Evolutionary conservation across 2,329 filamentous ascomycete genomes (phyloP), one percentile per base, ranked within the genome.

Genomic region (Exophiala dermatitidis): DNA sequence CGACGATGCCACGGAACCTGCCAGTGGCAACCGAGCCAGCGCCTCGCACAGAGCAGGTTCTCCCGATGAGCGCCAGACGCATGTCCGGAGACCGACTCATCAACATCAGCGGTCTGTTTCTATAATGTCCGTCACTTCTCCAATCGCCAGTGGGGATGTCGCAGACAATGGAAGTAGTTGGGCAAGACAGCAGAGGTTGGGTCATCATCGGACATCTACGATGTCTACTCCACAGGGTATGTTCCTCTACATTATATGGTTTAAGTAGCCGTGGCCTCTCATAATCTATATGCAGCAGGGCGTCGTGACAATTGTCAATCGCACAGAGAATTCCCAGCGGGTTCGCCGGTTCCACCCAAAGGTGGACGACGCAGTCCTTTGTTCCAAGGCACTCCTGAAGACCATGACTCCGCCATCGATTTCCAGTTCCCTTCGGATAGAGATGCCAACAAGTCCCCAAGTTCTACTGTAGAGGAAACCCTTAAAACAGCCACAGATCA

Each of bases 91-190:
- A 9, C 56, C 67, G 5, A 62, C 77, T n/a, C 80, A 85, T 63
- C 73, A 76, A 49, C 87, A 90, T 63, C 83, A 85, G 67, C 78
- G 86, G 62, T 91, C 88, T 2, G 77, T 93, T 31, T 93, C 88
- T 12, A 91, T 93, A 59, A 82, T 91, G 43, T 91, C 88, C 6
- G 81, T 91, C 62, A 85, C 84, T 3, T 60, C 61, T 38, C 57
- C 58, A 3, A 43, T 56, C 3, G 36, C 48, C 10, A 31, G 38
- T 19, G 48, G 42, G 3, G 55, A 58, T 34, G 32, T 57, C 7
- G 50, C 40, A 32, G 46, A 50, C 6, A 9, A 29, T 2, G 4
- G 31, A 26, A 28, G 40, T 31, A 50, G 56, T 48, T 50, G 56
- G 56, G 53, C 48, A 9, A 54, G 48, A 34, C 54, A 54, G 28